A percentile compares a stretch with the other conserved stretches of the same genome.
phyloP scores from a whole-genome alignment of 2,329 filamentous ascomycete genomes.

The Endothia cerciana region DNA sequence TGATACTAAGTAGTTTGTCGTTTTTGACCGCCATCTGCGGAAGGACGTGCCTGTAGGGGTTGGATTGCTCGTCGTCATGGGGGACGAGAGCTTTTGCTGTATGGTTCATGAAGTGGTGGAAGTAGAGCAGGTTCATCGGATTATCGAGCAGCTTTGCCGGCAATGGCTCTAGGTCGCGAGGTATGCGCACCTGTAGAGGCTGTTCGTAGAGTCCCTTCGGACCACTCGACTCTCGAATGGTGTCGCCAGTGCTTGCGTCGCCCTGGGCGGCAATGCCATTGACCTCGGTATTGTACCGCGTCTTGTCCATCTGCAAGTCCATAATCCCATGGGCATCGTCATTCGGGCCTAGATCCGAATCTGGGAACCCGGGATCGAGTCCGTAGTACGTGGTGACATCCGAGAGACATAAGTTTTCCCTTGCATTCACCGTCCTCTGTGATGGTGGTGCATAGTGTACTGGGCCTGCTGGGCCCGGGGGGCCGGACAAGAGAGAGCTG shows the following conservation, averaged over 20 bases:
- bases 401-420: conserved; percentile 26
- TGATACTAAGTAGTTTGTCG: conserved; percentile 73
- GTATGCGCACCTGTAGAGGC: conserved; percentile 65
- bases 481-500: conserved; percentile 63
- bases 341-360: conserved; percentile 72
- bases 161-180: conserved; percentile 52
- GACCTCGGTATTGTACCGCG: background rate
- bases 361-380: conserved; percentile 70
- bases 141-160: conserved; percentile 64
- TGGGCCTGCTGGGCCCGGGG: conserved; percentile 42
- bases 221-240: conserved; percentile 43
- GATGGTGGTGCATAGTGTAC: conserved; percentile 28
- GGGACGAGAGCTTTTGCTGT: conserved; percentile 66
- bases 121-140: conserved; percentile 76
- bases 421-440: conserved; percentile 27
- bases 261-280: background rate
- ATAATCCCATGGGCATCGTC: conserved; percentile 69
- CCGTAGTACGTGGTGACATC: conserved; percentile 62
- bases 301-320: conserved; percentile 36
- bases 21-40: conserved; percentile 68
- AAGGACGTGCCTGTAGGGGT: conserved; percentile 55
- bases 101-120: conserved; percentile 74
- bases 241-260: background rate
- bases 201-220: conserved; percentile 70
- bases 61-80: conserved; percentile 56